Evolutionary conservation across 1,284 basidiomycete species (phyloP).

Genomic region (Mycena citricolor): DNA sequence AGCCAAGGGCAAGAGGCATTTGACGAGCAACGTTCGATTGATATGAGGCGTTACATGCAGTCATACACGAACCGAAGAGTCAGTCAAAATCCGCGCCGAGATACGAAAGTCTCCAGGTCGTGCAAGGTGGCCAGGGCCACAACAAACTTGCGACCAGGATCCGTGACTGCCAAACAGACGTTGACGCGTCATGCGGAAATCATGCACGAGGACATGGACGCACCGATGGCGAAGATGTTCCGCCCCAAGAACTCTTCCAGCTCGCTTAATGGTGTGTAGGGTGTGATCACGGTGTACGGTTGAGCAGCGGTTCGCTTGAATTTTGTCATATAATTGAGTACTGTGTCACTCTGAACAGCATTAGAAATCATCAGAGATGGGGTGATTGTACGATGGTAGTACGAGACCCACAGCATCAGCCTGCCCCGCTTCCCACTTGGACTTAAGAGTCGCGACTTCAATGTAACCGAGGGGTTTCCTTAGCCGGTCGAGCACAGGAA

Average conservation of each 20-base stretch:
- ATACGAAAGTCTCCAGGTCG: slow-evolving; percentile 73
- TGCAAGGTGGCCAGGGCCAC: slow-evolving; percentile 79
- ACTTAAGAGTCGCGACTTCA: slow-evolving; percentile 72
- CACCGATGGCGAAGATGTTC: slow-evolving; percentile 80
- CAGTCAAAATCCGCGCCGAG: slow-evolving; percentile 56
- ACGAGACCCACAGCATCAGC: slow-evolving; percentile 62
- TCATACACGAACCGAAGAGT: too few species aligned
- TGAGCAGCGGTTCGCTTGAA: slow-evolving; percentile 70
- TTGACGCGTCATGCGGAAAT: too few species aligned
- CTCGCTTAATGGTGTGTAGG: slow-evolving; percentile 72
- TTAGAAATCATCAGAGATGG: too few species aligned
- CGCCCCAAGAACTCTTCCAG: slow-evolving; percentile 72
- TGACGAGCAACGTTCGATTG: too few species aligned
- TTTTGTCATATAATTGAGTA: slow-evolving; percentile 69
- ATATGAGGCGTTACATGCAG: too few species aligned
- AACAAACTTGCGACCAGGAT: slow-evolving; percentile 80
- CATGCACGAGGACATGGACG: slow-evolving; percentile 24
- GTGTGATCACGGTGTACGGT: slow-evolving; percentile 80
- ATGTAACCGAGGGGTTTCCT: slow-evolving; percentile 82
- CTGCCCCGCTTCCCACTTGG: slow-evolving; percentile 71
- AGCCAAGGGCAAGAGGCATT: too few species aligned
- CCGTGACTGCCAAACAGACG: slow-evolving; percentile 61
- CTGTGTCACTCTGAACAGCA: slow-evolving; percentile 56
- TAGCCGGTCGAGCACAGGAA: slow-evolving; percentile 75
- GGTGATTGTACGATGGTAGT: slow-evolving; percentile 4